These are phyloP conservation scores for Kazachstania bromeliacearum DNA, from an alignment of 805 yeast species.

Conservation along the genomic window DNA sequence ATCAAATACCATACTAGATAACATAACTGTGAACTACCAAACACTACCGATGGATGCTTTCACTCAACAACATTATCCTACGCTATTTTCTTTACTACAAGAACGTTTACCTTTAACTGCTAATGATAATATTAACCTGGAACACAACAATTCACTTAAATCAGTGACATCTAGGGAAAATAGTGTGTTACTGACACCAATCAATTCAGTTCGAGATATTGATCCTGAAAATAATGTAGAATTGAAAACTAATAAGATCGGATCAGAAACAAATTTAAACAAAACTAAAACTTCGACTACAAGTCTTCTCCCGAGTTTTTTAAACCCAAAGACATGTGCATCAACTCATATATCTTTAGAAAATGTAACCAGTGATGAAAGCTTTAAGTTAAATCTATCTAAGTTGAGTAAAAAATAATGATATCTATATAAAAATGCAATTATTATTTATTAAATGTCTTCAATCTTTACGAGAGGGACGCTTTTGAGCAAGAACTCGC, in stretches of 20 bases:
- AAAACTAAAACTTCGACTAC: too few relatives aligned
- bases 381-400: background rate
- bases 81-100: conserved; percentile 26
- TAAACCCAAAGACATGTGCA: conserved; percentile 1
- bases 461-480: conserved; percentile 10
- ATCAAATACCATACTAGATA: conserved; percentile 5
- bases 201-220: too few relatives aligned
- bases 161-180: too few relatives aligned
- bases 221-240: too few relatives aligned
- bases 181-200: too few relatives aligned
- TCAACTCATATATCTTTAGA: background rate
- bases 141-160: too few relatives aligned
- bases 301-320: too few relatives aligned
- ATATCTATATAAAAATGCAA: background rate
- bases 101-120: conserved; percentile 2
- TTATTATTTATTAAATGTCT: too few relatives aligned
- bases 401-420: background rate
- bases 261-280: too few relatives aligned
- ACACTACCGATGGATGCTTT: conserved; percentile 30
- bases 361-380: background rate
- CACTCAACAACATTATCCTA: conserved; percentile 37
- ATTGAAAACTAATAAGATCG: too few relatives aligned
- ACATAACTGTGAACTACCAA: conserved; percentile 23
- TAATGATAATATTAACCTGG: too few relatives aligned
- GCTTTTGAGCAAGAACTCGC: conserved; percentile 26